phyloP scores from a whole-genome alignment of 805 yeast genomes.

The Nakazawaea peltata region DNA sequence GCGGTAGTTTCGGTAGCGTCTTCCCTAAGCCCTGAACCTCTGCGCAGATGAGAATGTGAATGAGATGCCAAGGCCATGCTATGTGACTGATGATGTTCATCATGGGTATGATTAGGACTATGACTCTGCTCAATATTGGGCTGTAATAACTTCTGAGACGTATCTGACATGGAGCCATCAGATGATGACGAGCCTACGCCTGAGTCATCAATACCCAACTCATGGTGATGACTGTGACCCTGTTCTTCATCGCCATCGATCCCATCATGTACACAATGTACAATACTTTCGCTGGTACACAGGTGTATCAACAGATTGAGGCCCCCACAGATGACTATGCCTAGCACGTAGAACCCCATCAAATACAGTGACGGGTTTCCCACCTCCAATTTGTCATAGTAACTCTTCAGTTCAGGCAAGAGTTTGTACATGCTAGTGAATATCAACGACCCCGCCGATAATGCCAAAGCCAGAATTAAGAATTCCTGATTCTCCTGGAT shows the following conservation, averaged over 20 bases:
- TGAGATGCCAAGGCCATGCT: no score
- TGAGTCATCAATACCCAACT: no score
- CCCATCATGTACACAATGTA: slow-evolving; percentile 86
- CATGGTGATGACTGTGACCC: slow-evolving; percentile 13
- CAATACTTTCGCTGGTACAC: slow-evolving; percentile 71
- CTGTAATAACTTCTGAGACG: no score
- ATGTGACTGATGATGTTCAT: no score
- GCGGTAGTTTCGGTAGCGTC: slow-evolving; percentile 2
- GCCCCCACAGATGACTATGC: slow-evolving; percentile 50
- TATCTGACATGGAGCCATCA: no score
- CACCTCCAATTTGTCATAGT: slow-evolving; percentile 27
- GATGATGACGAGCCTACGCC: no score
- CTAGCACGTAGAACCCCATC: slow-evolving; percentile 32
- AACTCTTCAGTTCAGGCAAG: slow-evolving; percentile 57
- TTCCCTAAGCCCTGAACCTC: no score
- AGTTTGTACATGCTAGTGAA: slow-evolving; percentile 73
- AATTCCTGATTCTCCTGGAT: slow-evolving; percentile 54
- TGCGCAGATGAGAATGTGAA: no score
- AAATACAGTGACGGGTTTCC: slow-evolving; percentile 32
- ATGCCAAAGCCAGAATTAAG: slow-evolving; percentile 64
- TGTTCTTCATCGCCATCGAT: slow-evolving; percentile 30
- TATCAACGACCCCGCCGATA: slow-evolving; percentile 76
- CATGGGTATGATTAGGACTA: no score
- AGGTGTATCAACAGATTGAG: slow-evolving; percentile 65
- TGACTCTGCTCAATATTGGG: no score